Evolutionary conservation across 202 grass and related monocot species (phyloP), one percentile per base, ranked within the genome.

Genomic region (Panicum hallii): DNA sequence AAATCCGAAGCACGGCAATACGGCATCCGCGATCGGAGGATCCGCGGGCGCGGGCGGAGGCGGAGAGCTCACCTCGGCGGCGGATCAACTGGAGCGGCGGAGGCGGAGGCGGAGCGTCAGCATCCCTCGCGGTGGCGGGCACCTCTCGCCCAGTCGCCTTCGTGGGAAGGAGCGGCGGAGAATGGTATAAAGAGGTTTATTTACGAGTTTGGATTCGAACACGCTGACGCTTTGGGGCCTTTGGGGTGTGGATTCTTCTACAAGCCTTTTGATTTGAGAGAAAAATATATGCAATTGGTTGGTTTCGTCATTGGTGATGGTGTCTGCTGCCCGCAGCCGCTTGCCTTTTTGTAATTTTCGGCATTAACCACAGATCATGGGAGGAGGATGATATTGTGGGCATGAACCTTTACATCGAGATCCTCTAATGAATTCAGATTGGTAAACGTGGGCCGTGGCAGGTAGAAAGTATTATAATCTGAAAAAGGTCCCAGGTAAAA

Each of bases 161-260:
- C 72, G 63, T 26, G 56, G 20, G 58, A 6, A 28, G 38, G 3
- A 7, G n/a, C 13, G 19, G 52, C 9, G 53, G 38, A n/a, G 57
- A 10, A 60, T 63, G 60, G 11, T 12, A 34, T 2, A 4, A 6
- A 60, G 80, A n/a, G 38, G 55, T 82, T 67, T 79, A 86, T 90
- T 74, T 90, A 87, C 79, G 79, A 79, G 83, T 86, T 90, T 86
- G 65, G 83, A 67, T 78, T 83, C 5, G 43, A 34, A 5, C 72
- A 0, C 48, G 16, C 48, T 3, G 74, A 41, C 71, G 20, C 23
- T 20, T 32, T 11, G 38, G 23, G 4, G 20, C 54, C 43, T 68
- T n/a, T 3, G 10, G 6, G 8, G 11, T 61, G 22, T 42, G 1
- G 77, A 46, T 73, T 81, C 66, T 43, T 52, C 9, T 36, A 3